Evolutionary conservation across 805 yeast genomes (phyloP).

Genomic region (Candida maris): DNA sequence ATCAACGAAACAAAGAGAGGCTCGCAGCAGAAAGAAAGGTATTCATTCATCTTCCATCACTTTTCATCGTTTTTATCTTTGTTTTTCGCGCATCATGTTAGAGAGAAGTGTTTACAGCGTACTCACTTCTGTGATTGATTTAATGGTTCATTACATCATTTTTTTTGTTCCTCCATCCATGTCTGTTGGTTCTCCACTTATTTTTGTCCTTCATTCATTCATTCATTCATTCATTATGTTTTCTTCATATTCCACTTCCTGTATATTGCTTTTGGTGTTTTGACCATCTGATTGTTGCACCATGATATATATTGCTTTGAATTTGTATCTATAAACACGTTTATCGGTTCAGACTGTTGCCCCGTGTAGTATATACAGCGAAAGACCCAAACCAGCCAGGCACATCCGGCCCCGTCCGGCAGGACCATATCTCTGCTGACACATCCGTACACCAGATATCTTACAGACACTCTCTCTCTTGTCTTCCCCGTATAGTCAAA

Average conservation of each 20-base stretch:
- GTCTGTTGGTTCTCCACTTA: constrained; percentile 19
- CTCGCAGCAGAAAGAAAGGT: not conserved
- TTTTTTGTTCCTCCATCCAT: constrained; percentile 6
- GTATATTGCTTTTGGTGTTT: constrained; percentile 16
- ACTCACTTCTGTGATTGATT: too few relatives aligned
- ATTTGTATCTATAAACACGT: constrained; percentile 1
- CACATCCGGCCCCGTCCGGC: too few relatives aligned
- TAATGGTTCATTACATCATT: constrained; percentile 14
- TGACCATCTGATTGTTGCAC: constrained; percentile 1
- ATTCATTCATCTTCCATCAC: not conserved
- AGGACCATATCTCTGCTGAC: too few relatives aligned
- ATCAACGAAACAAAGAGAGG: constrained; percentile 2
- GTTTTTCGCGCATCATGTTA: constrained; percentile 15
- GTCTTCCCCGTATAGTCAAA: too few relatives aligned
- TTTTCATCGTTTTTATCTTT: constrained; percentile 2
- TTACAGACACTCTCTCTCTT: too few relatives aligned
- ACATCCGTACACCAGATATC: too few relatives aligned
- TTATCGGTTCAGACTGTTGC: too few relatives aligned
- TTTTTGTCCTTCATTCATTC: constrained; percentile 4
- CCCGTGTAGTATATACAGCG: too few relatives aligned
- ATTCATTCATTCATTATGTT: constrained; percentile 4
- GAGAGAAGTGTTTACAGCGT: too few relatives aligned
- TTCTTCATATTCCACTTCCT: constrained; percentile 16
- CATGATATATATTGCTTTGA: constrained; percentile 1
- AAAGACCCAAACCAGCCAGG: too few relatives aligned